Evolutionary conservation across 257 asterid species (phyloP), one percentile per base, ranked within the genome.

Genomic region (Ilex aquifolium): DNA sequence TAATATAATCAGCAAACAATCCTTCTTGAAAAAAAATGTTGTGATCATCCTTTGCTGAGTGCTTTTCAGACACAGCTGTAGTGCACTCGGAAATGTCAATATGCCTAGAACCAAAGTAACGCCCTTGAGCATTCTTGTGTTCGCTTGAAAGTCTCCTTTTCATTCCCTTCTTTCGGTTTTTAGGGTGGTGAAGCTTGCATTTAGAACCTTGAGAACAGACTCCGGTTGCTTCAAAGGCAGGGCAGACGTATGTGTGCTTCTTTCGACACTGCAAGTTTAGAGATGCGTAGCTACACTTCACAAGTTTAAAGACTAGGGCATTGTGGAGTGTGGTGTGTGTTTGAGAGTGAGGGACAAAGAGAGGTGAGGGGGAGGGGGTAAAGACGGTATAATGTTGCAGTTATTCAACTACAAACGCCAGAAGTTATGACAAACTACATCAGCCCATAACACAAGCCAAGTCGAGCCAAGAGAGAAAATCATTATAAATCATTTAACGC

Each of bases 121-220:
- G 88, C 48, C 94, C 97, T 56, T 79, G 72, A 31, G 76, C 85
- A 71, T 75, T 73, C 79, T 76, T 87, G 69, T 66, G 77, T 71
- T 78, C 83, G 21, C 13, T 60, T 10, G 63, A 14, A 13, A 83
- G 77, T 67, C 76, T 81, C 83, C 79, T 75, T 74, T 82, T 77
- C 62, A 17, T 60, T 65, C 69, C 88, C 12, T 65, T 69, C 83
- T 39, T 66, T 64, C 76, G 90, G 82, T 74, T 82, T 67, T 81
- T 90, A 3, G 97, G 99, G 56, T 93, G 97, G 76, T 90, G 97
- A 68, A 93, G 97, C 88, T 87, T 93, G 96, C 96, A 90, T 11
- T 84, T 75, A 27, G 88, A 73, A 68, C 77, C 85, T 77, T 75
- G 84, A 4, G 82, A 76, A 61, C 97, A 92, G 31, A 31, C 69